Conservation (phyloP, 164 flowering plant species). For the Vitis rotundifolia region DNA sequence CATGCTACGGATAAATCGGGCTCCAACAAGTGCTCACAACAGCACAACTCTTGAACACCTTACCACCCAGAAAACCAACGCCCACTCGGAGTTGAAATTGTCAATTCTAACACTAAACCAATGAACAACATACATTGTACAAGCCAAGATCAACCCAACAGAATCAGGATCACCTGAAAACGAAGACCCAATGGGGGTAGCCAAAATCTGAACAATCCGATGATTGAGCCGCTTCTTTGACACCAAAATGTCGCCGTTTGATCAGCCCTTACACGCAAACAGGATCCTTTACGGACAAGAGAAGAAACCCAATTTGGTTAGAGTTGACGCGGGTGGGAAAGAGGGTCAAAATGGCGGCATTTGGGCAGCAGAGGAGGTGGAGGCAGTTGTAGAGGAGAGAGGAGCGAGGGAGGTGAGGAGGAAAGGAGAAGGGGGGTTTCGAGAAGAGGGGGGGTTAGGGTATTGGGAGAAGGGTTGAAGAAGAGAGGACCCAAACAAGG, state of each 20-base stretch:
- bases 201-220: constrained; percentile 39
- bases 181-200: constrained; percentile 20
- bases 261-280: constrained; percentile 1
- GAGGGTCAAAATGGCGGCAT: constrained; percentile 22
- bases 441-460: constrained; percentile 33
- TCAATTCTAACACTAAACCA: constrained; percentile 49
- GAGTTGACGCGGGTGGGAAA: constrained; percentile 52
- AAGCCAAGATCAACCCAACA: constrained; percentile 61
- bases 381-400: constrained; percentile 32
- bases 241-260: constrained; percentile 18
- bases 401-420: constrained; percentile 27
- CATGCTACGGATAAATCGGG: too few species aligned
- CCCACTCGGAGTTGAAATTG: constrained; percentile 17
- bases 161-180: constrained; percentile 4
- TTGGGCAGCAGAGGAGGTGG: constrained; percentile 36
- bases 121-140: constrained; percentile 54
- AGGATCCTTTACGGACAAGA: constrained; percentile 22
- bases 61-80: constrained; percentile 39
- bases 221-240: constrained; percentile 16
- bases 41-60: constrained; percentile 1
- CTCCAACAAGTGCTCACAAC: too few species aligned
- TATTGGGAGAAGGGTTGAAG: constrained; percentile 41
- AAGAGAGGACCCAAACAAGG: constrained; percentile 31
- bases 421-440: constrained; percentile 31
- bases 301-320: constrained; percentile 50